Conservation (phyloP, 805 yeast genomes). For the Danielozyma ontarioensis region DNA sequence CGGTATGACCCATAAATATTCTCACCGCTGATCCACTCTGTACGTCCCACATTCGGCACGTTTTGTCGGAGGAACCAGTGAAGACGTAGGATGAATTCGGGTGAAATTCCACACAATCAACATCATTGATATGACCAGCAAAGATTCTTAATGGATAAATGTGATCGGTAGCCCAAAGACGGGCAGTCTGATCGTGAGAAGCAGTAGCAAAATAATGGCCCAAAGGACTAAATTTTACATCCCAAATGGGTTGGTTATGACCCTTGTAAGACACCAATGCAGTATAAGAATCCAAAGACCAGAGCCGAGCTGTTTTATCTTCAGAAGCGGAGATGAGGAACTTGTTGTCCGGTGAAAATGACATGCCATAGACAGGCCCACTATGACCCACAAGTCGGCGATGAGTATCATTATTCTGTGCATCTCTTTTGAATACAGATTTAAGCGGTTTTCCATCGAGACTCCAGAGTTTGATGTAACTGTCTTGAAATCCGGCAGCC, state of each 20-base stretch:
- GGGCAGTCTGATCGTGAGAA: slow-evolving; percentile 95
- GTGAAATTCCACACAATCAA: slow-evolving; percentile 90
- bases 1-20: slow-evolving; percentile 86
- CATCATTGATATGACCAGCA: slow-evolving; percentile 97
- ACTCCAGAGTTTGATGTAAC: slow-evolving; percentile 87
- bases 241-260: slow-evolving; percentile 97
- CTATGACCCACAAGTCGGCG: slow-evolving; percentile 81
- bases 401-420: slow-evolving; percentile 41
- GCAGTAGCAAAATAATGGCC: slow-evolving; percentile 99
- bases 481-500: slow-evolving; percentile 94
- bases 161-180: slow-evolving; percentile 97
- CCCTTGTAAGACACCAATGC: slow-evolving; percentile 93
- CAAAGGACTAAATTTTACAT: slow-evolving; percentile 86
- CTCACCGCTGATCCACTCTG: slow-evolving; percentile 84
- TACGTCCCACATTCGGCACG: slow-evolving; percentile 98
- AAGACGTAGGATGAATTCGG: slow-evolving; percentile 93
- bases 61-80: slow-evolving; percentile 93
- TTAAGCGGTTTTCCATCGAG: slow-evolving; percentile 83
- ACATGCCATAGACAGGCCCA: slow-evolving; percentile 87
- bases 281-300: slow-evolving; percentile 91
- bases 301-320: slow-evolving; percentile 85
- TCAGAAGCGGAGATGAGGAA: slow-evolving; percentile 80
- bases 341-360: slow-evolving; percentile 86
- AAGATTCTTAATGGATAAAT: slow-evolving; percentile 92
- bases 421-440: slow-evolving; percentile 54